Evolutionary conservation across 495 filamentous ascomycete species (phyloP), one percentile per base, ranked within the genome.

Genomic region (Monascus purpureus): DNA sequence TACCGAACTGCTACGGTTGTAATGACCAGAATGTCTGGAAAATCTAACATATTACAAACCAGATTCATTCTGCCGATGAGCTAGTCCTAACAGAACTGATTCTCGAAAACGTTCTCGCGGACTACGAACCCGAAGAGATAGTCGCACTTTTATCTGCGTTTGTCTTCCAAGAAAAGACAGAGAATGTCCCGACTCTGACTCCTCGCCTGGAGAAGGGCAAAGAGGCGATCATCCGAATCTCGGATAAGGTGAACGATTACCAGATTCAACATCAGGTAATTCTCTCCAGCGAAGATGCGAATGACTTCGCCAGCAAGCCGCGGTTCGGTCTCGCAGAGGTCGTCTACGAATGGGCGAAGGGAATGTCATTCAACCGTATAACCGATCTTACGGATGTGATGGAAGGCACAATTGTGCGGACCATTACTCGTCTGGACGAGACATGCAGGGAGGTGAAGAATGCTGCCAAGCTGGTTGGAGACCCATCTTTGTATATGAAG

Each of bases 131-230:
- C 1, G 88, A 92, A 45, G 90, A 97, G 49, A 95, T 97, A 35
- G 90, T 92, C 2, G 88, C 90, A 5, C 68, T 97, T 7, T 72
- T 97, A 2, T 93, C 85, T 0, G 76, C 82, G 2, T 97, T 97
- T 49, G 92, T 97, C n/a, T 97, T 96, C 63, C 82, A 95, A 49
- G 90, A 97, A 42, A 95, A 94, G 61, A 94, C 92, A 0, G 81
- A 90, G 11, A 70, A 70, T 12, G 69, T 71, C 0, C 90, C 90
- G 1, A 87, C 70, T n/a, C 61, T 97, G 35, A 94, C 86, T 0
- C 68, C 78, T 2, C 77, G 70, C 28, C 68, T 97, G 9, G 81
- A 95, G 44, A 75, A 73, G 25, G 92, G 92, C 17, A 80, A 77
- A 53, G 75, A 80, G 28, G 82, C 75, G 6, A 95, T 97, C 42